Conservation (phyloP, 192 early-diverging fungal species). For the Coemansia umbellata region DNA sequence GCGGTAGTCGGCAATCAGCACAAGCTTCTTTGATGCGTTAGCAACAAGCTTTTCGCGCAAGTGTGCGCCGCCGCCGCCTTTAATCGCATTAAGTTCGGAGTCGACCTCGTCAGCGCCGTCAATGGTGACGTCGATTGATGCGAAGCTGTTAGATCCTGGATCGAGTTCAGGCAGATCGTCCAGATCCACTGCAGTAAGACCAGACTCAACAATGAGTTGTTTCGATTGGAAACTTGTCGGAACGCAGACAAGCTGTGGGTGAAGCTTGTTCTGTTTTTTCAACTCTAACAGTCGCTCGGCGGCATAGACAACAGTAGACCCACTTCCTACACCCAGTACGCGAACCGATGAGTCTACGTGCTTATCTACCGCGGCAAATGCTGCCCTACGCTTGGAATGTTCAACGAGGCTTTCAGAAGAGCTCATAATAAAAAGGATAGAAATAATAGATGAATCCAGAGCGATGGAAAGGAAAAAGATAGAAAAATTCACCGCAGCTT, state of each 20-base stretch:
- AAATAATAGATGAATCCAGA: no score
- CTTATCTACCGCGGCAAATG: constrained; percentile 86
- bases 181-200: constrained; percentile 71
- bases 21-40: constrained; percentile 71
- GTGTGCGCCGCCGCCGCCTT: constrained; percentile 93
- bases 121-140: constrained; percentile 75
- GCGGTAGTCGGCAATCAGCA: constrained; percentile 87
- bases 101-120: constrained; percentile 92
- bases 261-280: constrained; percentile 51
- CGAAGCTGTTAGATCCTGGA: constrained; percentile 6
- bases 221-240: constrained; percentile 92
- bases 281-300: constrained; percentile 75
- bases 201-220: constrained; percentile 76
- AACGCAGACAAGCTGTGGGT: constrained; percentile 72
- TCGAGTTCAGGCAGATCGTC: constrained; percentile 69
- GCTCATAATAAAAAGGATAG: no score
- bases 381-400: constrained; percentile 78
- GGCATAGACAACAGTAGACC: constrained; percentile 84
- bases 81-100: constrained; percentile 83
- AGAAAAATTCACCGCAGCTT: no score
- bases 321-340: constrained; percentile 85
- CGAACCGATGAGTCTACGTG: constrained; percentile 65
- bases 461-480: no score
- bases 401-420: constrained; percentile 47
- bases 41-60: constrained; percentile 94